A percentile compares a stretch with the other conserved stretches of the same genome.
Conservation (phyloP, 1,284 basidiomycete genomes). For the Sphagnurus paluster region DNA sequence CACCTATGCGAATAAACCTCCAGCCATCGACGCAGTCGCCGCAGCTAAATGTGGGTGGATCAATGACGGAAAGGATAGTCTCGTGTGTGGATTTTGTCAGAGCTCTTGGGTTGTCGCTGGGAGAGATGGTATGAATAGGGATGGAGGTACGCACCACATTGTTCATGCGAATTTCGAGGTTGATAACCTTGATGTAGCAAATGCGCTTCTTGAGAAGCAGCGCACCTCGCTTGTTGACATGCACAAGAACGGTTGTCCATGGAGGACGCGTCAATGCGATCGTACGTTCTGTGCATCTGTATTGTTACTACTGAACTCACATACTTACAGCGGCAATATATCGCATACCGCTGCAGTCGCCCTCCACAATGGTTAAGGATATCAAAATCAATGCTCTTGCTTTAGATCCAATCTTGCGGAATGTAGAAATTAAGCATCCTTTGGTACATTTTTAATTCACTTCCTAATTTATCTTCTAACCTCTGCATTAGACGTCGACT, state of each 20-base stretch:
- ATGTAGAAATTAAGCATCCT: slow-evolving; percentile 67
- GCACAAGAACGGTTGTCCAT: slow-evolving; percentile 80
- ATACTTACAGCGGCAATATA: slow-evolving; percentile 62
- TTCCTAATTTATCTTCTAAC: slow-evolving; percentile 11
- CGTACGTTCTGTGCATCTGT: slow-evolving; percentile 40
- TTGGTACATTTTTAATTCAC: slow-evolving; percentile 44
- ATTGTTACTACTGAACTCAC: slow-evolving; percentile 7
- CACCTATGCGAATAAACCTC: slow-evolving; percentile 76
- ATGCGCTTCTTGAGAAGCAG: slow-evolving; percentile 71
- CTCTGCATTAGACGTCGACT: slow-evolving; percentile 36
- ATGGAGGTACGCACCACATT: slow-evolving; percentile 60
- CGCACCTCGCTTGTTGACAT: slow-evolving; percentile 57
- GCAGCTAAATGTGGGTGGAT: slow-evolving; percentile 79
- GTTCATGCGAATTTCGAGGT: slow-evolving; percentile 11
- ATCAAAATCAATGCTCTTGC: slow-evolving; percentile 55
- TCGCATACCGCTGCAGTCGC: slow-evolving; percentile 68
- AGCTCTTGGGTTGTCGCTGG: slow-evolving; percentile 71
- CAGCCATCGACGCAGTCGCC: slow-evolving; percentile 70
- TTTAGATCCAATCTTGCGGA: slow-evolving; percentile 52
- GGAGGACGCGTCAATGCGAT: slow-evolving; percentile 78
- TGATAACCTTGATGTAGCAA: slow-evolving; percentile 41
- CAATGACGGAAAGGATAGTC: slow-evolving; percentile 73
- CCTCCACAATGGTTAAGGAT: slow-evolving; percentile 56
- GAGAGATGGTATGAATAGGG: slow-evolving; percentile 64
- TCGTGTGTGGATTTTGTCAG: slow-evolving; percentile 69